These are phyloP conservation scores for Silybum marianum DNA, from an alignment of 129 eudicot species.

Conservation along the genomic window DNA sequence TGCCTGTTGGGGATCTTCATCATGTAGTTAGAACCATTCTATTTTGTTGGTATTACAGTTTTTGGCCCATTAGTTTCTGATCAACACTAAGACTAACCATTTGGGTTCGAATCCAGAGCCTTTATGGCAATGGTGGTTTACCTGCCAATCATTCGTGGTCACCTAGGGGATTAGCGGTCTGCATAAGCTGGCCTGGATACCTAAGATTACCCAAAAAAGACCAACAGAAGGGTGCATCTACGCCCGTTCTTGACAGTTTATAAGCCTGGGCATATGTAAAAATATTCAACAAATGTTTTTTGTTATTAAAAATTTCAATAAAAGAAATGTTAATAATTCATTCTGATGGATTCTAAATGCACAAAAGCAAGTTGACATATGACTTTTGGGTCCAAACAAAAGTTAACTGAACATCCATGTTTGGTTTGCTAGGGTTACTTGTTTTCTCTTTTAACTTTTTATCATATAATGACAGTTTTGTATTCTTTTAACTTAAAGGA, in stretches of 20 bases:
- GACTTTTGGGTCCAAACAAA: conserved; percentile 23
- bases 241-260: not conserved
- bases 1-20: conserved; percentile 7
- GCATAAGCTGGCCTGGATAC: not conserved
- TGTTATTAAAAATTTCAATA: too few relatives aligned
- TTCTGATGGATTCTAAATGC: conserved; percentile 4
- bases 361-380: conserved; percentile 14
- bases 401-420: conserved; percentile 22
- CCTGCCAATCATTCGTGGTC: not conserved
- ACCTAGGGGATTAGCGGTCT: not conserved
- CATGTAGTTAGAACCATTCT: conserved; percentile 2
- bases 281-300: too few relatives aligned
- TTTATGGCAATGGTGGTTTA: not conserved
- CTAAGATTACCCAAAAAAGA: not conserved
- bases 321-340: not conserved
- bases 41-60: conserved; percentile 10
- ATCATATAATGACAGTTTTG: conserved; percentile 14
- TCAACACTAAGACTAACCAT: not conserved
- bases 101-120: not conserved
- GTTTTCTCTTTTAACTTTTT: conserved; percentile 21
- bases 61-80: conserved; percentile 23
- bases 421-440: conserved; percentile 17
- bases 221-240: not conserved
- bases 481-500: conserved; percentile 7
- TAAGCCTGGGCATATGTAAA: too few relatives aligned